These are phyloP conservation scores for Monosporascus sp. DNA, from an alignment of 2,329 filamentous ascomycete species.

Conservation along the genomic window DNA sequence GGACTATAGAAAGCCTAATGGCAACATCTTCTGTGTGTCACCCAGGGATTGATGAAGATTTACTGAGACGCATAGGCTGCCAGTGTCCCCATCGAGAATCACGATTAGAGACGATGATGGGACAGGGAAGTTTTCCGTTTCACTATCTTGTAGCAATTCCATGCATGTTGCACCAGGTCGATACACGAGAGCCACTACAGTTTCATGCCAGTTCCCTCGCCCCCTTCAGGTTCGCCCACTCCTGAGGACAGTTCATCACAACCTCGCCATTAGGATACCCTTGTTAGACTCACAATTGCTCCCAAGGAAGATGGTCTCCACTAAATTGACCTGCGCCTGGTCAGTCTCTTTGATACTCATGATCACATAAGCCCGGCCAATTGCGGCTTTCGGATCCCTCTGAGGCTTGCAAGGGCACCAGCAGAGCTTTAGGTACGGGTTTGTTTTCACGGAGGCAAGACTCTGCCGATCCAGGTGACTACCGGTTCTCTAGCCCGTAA, in stretches of 20 bases:
- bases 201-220: background rate
- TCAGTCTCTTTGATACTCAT: slow-evolving; percentile 19
- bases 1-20: no score
- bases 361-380: slow-evolving; percentile 20
- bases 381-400: slow-evolving; percentile 15
- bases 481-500: slow-evolving; percentile 20
- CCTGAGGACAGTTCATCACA: background rate
- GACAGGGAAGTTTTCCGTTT: no score
- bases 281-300: slow-evolving; percentile 2
- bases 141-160: no score
- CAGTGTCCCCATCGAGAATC: no score
- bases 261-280: background rate
- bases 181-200: background rate
- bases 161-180: background rate
- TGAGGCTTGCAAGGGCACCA: slow-evolving; percentile 22
- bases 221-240: background rate
- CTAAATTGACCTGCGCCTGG: slow-evolving; percentile 19
- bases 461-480: slow-evolving; percentile 21
- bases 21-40: no score
- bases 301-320: slow-evolving; percentile 12
- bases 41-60: no score
- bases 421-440: slow-evolving; percentile 15
- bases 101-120: no score
- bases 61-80: no score
- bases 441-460: slow-evolving; percentile 16